Conservation (phyloP, 371 early-diverging fungal species). For the Capillidium rhysosporum region DNA sequence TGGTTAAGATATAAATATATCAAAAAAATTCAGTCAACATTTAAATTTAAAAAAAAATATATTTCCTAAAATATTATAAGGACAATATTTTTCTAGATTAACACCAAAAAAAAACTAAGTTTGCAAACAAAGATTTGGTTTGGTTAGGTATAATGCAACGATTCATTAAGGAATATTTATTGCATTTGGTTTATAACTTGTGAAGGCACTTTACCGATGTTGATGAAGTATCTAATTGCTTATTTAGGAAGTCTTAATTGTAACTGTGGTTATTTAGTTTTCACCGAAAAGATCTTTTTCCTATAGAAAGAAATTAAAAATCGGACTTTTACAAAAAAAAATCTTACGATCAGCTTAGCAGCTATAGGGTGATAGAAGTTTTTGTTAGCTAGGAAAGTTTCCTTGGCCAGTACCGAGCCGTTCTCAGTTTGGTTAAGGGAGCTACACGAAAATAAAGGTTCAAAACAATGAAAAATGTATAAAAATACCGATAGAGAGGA, state of each 20-base stretch:
- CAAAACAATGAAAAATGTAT: slow-evolving; percentile 2
- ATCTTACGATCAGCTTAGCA: slow-evolving; percentile 42
- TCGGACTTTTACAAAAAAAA: neutral
- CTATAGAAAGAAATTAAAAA: neutral
- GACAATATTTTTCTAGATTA: no score
- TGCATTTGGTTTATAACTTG: no score
- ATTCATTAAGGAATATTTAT: no score
- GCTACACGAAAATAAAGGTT: slow-evolving; percentile 13
- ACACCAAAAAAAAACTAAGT: no score
- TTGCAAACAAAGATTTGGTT: no score
- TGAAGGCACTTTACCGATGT: no score
- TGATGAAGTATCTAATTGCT: no score
- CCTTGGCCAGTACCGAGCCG: slow-evolving; percentile 51
- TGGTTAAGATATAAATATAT: no score
- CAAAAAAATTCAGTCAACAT: no score
- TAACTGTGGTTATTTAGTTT: neutral
- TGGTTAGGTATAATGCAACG: no score
- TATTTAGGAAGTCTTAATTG: neutral
- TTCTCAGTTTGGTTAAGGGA: slow-evolving; percentile 32
- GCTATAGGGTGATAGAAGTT: slow-evolving; percentile 92
- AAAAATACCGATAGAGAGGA: slow-evolving; percentile 40
- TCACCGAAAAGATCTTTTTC: slow-evolving; percentile 3
- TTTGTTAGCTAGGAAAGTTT: slow-evolving; percentile 56
- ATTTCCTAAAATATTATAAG: no score
- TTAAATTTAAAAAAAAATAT: no score